phyloP scores from a whole-genome alignment of 2,329 filamentous ascomycete genomes.

The Sarocladium kiliense region DNA sequence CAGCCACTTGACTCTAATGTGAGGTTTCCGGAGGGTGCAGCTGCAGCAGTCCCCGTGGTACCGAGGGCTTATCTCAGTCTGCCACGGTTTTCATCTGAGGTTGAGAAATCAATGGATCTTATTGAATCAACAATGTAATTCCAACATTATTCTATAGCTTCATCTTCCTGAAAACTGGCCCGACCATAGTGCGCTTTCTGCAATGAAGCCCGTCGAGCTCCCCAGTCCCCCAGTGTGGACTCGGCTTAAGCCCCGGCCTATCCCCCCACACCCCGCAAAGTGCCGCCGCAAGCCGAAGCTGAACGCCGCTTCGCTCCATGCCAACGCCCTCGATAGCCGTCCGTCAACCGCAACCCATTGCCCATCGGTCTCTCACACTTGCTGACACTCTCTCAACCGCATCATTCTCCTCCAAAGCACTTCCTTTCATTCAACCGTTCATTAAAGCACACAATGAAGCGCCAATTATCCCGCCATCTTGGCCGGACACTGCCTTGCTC shows the following conservation, averaged over 20 bases:
- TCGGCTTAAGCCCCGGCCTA: slow-evolving; percentile 9
- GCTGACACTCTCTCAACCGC: neutral
- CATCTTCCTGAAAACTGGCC: too few relatives aligned
- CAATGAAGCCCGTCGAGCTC: too few relatives aligned
- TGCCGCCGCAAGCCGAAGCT: slow-evolving; percentile 33
- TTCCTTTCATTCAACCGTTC: neutral
- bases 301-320: neutral
- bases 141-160: too few relatives aligned
- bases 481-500: neutral
- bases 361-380: neutral
- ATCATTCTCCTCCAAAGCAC: neutral
- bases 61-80: too few relatives aligned
- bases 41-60: too few relatives aligned
- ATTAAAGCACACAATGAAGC: slow-evolving; percentile 1
- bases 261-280: slow-evolving; percentile 23
- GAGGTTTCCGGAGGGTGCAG: too few relatives aligned
- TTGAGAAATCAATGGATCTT: too few relatives aligned
- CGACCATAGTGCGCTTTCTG: too few relatives aligned
- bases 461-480: slow-evolving; percentile 3
- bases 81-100: too few relatives aligned
- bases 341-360: neutral
- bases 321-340: slow-evolving; percentile 7
- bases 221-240: too few relatives aligned
- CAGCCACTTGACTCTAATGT: too few relatives aligned
- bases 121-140: too few relatives aligned